Conservation (phyloP, 2,329 filamentous ascomycete species). For the Clonostachys sp. region DNA sequence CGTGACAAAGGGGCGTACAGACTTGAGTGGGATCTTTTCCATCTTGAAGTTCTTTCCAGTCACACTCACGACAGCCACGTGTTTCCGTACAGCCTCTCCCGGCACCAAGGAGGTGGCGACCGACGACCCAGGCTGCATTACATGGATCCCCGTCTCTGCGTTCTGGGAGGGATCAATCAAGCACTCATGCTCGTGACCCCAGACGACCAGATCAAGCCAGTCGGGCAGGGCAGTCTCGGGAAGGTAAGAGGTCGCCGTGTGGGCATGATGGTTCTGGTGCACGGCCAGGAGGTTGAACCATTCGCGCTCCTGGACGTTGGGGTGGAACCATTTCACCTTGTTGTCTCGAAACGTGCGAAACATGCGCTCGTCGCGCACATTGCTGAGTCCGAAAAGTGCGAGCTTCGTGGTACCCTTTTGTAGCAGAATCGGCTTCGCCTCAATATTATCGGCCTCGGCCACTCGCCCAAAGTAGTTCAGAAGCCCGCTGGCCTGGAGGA, state of each 20-base stretch:
- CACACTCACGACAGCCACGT: slow-evolving; percentile 81
- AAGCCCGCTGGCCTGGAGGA: slow-evolving; percentile 85
- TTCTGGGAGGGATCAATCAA: slow-evolving; percentile 81
- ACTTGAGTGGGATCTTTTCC: slow-evolving; percentile 79
- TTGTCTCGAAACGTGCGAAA: slow-evolving; percentile 91
- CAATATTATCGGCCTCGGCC: slow-evolving; percentile 88
- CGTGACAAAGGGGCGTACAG: slow-evolving; percentile 87
- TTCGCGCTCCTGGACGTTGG: slow-evolving; percentile 71
- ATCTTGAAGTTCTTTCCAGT: slow-evolving; percentile 77
- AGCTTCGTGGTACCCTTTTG: slow-evolving; percentile 94
- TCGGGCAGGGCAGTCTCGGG: slow-evolving; percentile 90
- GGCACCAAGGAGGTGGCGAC: slow-evolving; percentile 89
- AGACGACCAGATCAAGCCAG: slow-evolving; percentile 87
- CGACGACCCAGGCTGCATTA: slow-evolving; percentile 96
- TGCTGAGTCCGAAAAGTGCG: slow-evolving; percentile 89
- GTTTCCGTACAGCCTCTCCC: slow-evolving; percentile 86
- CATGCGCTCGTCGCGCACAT: slow-evolving; percentile 91
- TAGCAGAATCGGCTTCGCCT: slow-evolving; percentile 83
- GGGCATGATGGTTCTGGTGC: slow-evolving; percentile 92
- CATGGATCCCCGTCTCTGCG: slow-evolving; percentile 83
- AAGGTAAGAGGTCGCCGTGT: slow-evolving; percentile 89
- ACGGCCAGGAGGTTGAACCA: slow-evolving; percentile 97
- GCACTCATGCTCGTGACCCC: slow-evolving; percentile 98
- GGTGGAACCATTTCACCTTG: slow-evolving; percentile 90
- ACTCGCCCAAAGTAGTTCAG: slow-evolving; percentile 95